Evolutionary conservation across 176 grass and related monocot species (phyloP).

Genomic region (Aegilops tauschii): DNA sequence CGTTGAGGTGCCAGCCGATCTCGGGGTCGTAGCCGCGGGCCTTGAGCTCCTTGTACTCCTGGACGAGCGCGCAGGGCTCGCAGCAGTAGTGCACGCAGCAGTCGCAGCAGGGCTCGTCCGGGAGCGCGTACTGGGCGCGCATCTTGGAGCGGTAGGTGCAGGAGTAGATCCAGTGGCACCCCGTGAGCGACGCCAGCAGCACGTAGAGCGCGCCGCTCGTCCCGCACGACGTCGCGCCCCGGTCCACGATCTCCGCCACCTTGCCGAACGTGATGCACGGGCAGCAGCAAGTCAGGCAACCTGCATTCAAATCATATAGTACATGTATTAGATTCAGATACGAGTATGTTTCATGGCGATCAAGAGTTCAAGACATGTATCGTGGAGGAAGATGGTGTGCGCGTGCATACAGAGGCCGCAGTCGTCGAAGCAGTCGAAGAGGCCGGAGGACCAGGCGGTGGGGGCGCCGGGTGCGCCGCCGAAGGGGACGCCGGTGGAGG

Average conservation of each 20-base stretch:
- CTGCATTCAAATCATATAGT: neutral
- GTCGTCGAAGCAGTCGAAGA: slow-evolving; percentile 68
- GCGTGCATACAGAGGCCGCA: slow-evolving; percentile 14
- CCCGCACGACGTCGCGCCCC: slow-evolving; percentile 51
- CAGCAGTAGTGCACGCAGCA: slow-evolving; percentile 72
- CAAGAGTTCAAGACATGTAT: neutral
- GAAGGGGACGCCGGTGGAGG: neutral
- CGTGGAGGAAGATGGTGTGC: no score
- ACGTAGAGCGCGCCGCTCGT: slow-evolving; percentile 42
- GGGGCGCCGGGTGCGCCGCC: neutral
- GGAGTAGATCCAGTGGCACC: slow-evolving; percentile 56
- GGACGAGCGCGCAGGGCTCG: slow-evolving; percentile 49
- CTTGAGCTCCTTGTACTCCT: slow-evolving; percentile 67
- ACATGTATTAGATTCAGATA: neutral
- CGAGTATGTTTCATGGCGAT: neutral
- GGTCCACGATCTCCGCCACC: slow-evolving; percentile 68
- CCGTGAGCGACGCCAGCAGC: neutral
- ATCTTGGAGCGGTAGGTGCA: slow-evolving; percentile 56
- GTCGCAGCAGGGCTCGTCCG: slow-evolving; percentile 51
- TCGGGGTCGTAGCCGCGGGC: slow-evolving; percentile 53
- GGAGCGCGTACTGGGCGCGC: slow-evolving; percentile 37
- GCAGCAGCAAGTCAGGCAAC: slow-evolving; percentile 59
- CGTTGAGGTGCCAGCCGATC: slow-evolving; percentile 31
- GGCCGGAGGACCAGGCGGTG: slow-evolving; percentile 43
- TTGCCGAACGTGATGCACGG: slow-evolving; percentile 68